phyloP scores from a whole-genome alignment of 1,139 yeast genomes.

The Kurtzmaniella quercitrusa region DNA sequence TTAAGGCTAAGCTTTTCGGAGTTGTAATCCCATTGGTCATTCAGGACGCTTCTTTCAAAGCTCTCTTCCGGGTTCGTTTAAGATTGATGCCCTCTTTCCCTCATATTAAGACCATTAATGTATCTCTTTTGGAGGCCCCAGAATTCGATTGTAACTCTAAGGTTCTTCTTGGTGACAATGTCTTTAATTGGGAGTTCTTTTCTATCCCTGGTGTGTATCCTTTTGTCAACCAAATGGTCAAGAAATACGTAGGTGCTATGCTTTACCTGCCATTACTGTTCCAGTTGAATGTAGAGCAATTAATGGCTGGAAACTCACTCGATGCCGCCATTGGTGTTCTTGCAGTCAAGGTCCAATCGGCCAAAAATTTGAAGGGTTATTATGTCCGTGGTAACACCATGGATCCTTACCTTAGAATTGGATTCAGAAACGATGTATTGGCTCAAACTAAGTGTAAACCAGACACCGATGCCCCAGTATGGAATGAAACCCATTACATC shows the following conservation, averaged over 20 bases:
- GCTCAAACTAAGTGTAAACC: slow-evolving; percentile 65
- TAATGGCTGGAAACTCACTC: slow-evolving; percentile 77
- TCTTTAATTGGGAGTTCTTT: slow-evolving; percentile 84
- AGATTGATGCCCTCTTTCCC: slow-evolving; percentile 91
- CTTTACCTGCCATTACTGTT: slow-evolving; percentile 84
- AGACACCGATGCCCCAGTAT: slow-evolving; percentile 67
- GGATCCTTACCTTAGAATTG: slow-evolving; percentile 84
- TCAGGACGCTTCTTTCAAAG: slow-evolving; percentile 59
- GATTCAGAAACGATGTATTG: slow-evolving; percentile 51
- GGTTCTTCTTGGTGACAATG: slow-evolving; percentile 66
- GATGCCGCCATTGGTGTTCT: slow-evolving; percentile 86
- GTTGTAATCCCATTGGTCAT: slow-evolving; percentile 55
- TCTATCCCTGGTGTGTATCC: slow-evolving; percentile 81
- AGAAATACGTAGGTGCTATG: slow-evolving; percentile 84
- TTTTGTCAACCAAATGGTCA: slow-evolving; percentile 77
- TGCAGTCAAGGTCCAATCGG: slow-evolving; percentile 62
- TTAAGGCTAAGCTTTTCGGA: slow-evolving; percentile 67
- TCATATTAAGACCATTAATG: slow-evolving; percentile 84
- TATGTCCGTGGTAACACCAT: slow-evolving; percentile 71
- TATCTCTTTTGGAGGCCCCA: slow-evolving; percentile 82
- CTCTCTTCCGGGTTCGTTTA: slow-evolving; percentile 71
- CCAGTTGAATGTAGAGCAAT: slow-evolving; percentile 87
- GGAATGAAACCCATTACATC: slow-evolving; percentile 76
- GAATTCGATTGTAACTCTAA: slow-evolving; percentile 76
- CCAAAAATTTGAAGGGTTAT: slow-evolving; percentile 64